Evolutionary conservation across 73 alveolate species (phyloP).

Genomic region (Paramecium biaurelia): DNA sequence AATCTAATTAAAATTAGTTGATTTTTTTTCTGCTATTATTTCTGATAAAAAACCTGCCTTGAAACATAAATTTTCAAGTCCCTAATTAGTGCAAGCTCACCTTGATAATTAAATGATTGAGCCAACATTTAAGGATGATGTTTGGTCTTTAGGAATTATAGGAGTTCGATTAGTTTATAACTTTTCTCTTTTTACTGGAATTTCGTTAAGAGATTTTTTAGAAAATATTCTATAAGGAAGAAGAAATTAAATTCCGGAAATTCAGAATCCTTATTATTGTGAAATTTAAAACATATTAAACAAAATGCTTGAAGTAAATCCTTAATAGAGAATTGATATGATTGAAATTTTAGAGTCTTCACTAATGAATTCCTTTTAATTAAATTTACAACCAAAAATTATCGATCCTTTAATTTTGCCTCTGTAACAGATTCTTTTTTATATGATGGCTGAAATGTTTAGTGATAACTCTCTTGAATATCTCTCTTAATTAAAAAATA

Average conservation of each 20-base stretch:
- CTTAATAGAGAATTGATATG: background rate
- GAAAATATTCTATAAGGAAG: background rate
- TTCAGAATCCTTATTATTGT: background rate
- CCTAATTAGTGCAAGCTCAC: background rate
- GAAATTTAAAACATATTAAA: background rate
- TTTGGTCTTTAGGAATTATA: background rate
- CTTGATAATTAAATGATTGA: background rate
- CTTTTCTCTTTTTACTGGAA: background rate
- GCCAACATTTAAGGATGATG: background rate
- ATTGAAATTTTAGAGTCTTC: background rate
- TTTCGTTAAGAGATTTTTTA: background rate
- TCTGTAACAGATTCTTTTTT: background rate
- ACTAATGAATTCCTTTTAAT: background rate
- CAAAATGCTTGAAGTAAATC: background rate
- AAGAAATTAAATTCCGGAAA: background rate
- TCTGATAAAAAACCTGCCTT: background rate
- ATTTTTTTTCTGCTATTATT: background rate
- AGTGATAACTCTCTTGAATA: background rate
- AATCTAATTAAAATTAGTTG: background rate
- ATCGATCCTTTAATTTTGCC: background rate
- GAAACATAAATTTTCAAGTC: background rate
- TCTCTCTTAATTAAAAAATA: background rate
- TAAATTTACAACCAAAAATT: background rate
- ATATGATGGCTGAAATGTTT: slow-evolving; percentile 7
- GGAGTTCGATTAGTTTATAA: background rate